Evolutionary conservation across 192 early-diverging fungal genomes (phyloP).

Genomic region (Coemansia sp.): DNA sequence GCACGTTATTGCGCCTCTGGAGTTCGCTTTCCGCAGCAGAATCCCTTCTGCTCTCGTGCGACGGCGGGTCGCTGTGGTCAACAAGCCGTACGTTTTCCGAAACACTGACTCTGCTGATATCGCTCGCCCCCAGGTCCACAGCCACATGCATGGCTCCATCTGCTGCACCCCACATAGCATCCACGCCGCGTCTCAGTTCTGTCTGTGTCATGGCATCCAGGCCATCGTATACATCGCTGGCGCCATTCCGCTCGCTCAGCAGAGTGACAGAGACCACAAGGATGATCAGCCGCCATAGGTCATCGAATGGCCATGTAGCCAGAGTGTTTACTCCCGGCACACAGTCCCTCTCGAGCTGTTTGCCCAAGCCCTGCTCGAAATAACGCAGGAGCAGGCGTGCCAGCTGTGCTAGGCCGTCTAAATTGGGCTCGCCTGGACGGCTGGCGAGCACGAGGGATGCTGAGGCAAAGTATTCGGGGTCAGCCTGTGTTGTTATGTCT

Average conservation of each 20-base stretch:
- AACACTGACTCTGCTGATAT: not conserved
- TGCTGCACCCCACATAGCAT: conserved; percentile 19
- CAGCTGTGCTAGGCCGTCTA: conserved; percentile 44
- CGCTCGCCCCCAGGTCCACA: conserved; percentile 3
- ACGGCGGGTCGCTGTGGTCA: no score
- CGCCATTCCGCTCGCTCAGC: conserved; percentile 37
- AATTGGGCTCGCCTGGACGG: conserved; percentile 19
- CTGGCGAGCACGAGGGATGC: conserved; percentile 42
- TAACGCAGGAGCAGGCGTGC: conserved; percentile 40
- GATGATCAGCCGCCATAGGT: conserved; percentile 38
- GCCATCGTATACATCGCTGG: conserved; percentile 14
- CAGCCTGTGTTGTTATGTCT: conserved; percentile 27
- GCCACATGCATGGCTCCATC: not conserved
- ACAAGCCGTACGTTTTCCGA: conserved; percentile 4
- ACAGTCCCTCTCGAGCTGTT: conserved; percentile 22
- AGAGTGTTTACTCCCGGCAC: conserved; percentile 32
- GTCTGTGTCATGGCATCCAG: conserved; percentile 17
- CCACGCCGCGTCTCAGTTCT: conserved; percentile 21
- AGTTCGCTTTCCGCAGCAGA: not conserved
- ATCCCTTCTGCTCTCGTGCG: not conserved
- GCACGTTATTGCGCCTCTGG: no score
- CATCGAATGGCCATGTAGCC: conserved; percentile 27
- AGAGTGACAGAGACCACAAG: conserved; percentile 39
- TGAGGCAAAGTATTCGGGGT: conserved; percentile 45
- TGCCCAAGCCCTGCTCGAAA: conserved; percentile 25